Percentiles rank a stretch among this genome's conserved stretches.
Evolutionary conservation across 305 asterid genomes (phyloP).

Genomic region (Fraxinus sp.): DNA sequence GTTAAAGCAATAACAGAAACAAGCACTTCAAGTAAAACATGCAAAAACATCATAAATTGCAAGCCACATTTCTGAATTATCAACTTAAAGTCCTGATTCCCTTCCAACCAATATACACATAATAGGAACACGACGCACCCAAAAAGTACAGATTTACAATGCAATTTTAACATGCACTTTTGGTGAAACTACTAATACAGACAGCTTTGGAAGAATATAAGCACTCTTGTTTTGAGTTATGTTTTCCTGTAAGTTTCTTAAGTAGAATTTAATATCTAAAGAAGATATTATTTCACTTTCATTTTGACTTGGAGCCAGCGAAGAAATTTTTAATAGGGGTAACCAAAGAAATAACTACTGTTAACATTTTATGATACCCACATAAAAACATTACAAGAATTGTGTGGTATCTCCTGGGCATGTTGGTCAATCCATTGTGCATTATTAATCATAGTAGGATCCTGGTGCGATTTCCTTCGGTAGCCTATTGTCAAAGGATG

Average conservation of each 20-base stretch:
- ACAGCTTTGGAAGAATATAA: not conserved
- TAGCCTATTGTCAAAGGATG: not conserved
- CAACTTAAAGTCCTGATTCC: conserved; percentile 12
- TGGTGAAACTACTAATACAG: not conserved
- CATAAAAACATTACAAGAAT: conserved; percentile 6
- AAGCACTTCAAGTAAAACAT: not conserved
- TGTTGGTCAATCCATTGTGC: conserved; percentile 2
- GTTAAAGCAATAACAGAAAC: conserved; percentile 3
- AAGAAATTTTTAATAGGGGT: conserved; percentile 1
- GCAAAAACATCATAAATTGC: not conserved
- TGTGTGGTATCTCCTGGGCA: not conserved
- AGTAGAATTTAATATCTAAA: not conserved
- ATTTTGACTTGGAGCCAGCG: conserved; percentile 2
- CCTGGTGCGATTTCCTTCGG: not conserved
- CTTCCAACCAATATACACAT: not conserved
- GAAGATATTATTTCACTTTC: not conserved
- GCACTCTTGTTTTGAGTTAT: not conserved
- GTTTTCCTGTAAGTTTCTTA: not conserved
- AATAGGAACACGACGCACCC: not conserved
- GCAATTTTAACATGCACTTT: not conserved
- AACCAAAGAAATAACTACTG: conserved; percentile 3
- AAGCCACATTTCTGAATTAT: conserved; percentile 9
- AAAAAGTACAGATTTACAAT: not conserved
- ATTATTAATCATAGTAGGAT: not conserved
- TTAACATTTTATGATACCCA: conserved; percentile 1